Evolutionary conservation across 1,139 yeast species (phyloP).

Genomic region (Insectozyma bohioensis): DNA sequence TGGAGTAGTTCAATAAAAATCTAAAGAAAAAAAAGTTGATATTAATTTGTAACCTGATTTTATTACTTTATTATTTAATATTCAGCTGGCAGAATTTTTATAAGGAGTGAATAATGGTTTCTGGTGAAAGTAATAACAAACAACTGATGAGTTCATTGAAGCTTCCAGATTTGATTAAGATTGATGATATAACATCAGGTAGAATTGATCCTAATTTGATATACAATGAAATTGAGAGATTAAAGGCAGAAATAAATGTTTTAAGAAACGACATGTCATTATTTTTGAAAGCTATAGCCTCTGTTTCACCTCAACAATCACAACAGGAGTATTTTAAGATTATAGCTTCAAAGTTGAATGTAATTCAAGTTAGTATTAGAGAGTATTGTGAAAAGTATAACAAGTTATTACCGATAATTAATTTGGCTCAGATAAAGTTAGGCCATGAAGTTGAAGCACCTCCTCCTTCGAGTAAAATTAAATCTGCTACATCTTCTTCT

Average conservation of each 20-base stretch:
- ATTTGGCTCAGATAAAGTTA: slow-evolving; percentile 49
- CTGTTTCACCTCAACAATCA: slow-evolving; percentile 33
- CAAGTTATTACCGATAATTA: slow-evolving; percentile 47
- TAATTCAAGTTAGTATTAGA: slow-evolving; percentile 39
- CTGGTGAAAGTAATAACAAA: no score
- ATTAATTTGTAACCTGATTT: no score
- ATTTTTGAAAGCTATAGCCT: slow-evolving; percentile 39
- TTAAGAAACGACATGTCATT: slow-evolving; percentile 45
- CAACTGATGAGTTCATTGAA: no score
- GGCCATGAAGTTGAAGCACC: slow-evolving; percentile 46
- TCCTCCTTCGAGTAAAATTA: slow-evolving; percentile 14
- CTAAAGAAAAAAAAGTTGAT: no score
- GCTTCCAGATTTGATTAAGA: slow-evolving; percentile 40
- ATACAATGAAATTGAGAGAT: slow-evolving; percentile 40
- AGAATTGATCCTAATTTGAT: slow-evolving; percentile 38
- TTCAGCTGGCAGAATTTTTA: no score
- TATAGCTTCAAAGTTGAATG: slow-evolving; percentile 30
- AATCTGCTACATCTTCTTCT: slow-evolving; percentile 9
- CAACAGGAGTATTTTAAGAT: slow-evolving; percentile 39
- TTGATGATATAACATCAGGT: slow-evolving; percentile 50
- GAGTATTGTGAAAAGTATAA: slow-evolving; percentile 47
- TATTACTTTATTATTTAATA: no score
- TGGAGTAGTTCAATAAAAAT: no score
- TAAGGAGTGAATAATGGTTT: no score
- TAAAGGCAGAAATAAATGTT: slow-evolving; percentile 44